phyloP scores from a whole-genome alignment of 441 rosid genomes.

The Gossypium aridum region DNA sequence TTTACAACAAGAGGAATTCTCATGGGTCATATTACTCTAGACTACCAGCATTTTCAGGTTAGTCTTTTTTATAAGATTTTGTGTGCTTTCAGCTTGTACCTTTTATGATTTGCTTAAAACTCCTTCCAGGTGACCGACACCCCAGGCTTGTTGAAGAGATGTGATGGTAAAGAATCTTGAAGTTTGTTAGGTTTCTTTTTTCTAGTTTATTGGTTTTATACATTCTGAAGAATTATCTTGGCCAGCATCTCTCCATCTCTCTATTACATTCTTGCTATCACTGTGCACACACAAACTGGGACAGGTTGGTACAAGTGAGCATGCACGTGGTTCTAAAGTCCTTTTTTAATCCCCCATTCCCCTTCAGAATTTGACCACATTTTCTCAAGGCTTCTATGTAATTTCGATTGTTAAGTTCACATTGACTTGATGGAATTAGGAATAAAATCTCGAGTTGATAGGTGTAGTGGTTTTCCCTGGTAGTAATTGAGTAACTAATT shows the following conservation, averaged over 20 bases:
- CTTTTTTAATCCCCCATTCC: neutral
- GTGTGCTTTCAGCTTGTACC: neutral
- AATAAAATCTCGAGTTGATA: neutral
- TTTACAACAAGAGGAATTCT: constrained; percentile 94
- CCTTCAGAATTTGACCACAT: neutral
- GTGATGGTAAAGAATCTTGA: constrained; percentile 52
- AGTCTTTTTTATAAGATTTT: constrained; percentile 12
- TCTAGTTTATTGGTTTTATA: neutral
- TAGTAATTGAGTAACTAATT: neutral
- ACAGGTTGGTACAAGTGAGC: neutral
- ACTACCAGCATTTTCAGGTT: constrained; percentile 78
- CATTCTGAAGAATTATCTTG: neutral
- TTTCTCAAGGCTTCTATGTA: neutral
- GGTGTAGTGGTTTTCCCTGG: neutral
- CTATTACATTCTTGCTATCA: neutral
- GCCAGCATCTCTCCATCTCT: neutral
- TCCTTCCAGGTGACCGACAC: constrained; percentile 84
- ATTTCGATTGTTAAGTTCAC: neutral
- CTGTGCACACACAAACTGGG: neutral
- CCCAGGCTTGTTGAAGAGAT: constrained; percentile 83
- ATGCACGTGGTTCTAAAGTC: neutral
- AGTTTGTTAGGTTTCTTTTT: neutral
- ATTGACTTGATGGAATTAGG: neutral
- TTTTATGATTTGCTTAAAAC: constrained; percentile 11
- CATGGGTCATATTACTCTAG: constrained; percentile 79